Percentiles rank a stretch among this genome's conserved stretches.
Conservation (phyloP, 331 rosid genomes). For the Malus hybrid region DNA sequence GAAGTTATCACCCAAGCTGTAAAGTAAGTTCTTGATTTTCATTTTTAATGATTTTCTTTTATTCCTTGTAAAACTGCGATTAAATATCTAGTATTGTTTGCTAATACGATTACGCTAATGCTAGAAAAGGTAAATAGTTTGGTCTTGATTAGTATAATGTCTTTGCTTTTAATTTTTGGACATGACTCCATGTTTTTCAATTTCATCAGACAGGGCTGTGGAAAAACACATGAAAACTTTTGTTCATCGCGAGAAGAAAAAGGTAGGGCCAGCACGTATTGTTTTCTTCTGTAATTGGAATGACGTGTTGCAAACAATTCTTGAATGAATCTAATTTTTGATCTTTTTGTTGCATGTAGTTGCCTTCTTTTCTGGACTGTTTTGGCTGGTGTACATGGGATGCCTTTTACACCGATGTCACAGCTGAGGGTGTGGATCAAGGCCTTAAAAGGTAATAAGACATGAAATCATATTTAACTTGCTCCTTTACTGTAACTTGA, state of each 20-base stretch:
- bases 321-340: conserved; percentile 10
- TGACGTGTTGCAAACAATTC: background rate
- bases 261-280: conserved; percentile 27
- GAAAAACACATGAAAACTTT: conserved; percentile 85
- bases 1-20: conserved; percentile 83
- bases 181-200: background rate
- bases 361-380: conserved; percentile 86
- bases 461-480: background rate
- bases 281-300: background rate
- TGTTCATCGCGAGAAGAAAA: conserved; percentile 81
- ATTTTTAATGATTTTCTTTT: background rate
- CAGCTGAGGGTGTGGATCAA: conserved; percentile 84
- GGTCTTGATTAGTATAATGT: background rate
- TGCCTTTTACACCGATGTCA: conserved; percentile 96
- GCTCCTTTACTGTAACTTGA: background rate
- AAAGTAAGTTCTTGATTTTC: conserved; percentile 40
- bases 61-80: background rate
- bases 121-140: background rate
- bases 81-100: no score
- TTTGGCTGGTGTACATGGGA: conserved; percentile 99
- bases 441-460: conserved; percentile 78
- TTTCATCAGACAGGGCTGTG: conserved; percentile 48
- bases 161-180: background rate
- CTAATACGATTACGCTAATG: background rate
- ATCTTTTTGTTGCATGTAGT: conserved; percentile 36